Conservation (phyloP, 2,329 filamentous ascomycete species). For the Nigrospora sphaerica region DNA sequence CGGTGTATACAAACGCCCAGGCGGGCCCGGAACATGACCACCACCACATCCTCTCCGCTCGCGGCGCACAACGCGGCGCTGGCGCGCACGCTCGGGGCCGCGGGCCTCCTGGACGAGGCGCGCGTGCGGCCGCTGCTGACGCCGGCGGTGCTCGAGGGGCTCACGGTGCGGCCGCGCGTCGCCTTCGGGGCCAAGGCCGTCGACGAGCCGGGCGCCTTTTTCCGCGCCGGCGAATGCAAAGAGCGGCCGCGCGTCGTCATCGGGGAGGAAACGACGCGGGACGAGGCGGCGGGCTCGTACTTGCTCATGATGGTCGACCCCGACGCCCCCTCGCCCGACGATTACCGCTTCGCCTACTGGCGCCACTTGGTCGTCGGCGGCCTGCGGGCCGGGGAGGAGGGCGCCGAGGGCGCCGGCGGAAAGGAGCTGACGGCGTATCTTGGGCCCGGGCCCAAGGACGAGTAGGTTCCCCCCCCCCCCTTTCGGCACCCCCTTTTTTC, state of each 20-base stretch:
- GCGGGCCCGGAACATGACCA: too few relatives aligned
- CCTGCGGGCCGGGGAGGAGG: conserved; percentile 21
- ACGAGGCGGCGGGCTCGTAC: conserved; percentile 31
- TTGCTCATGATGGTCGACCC: conserved; percentile 44
- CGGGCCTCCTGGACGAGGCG: too few relatives aligned
- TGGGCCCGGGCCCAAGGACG: conserved; percentile 37
- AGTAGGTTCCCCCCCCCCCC: conserved; percentile 22
- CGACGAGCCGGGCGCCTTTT: conserved; percentile 29
- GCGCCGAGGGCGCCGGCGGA: conserved; percentile 17
- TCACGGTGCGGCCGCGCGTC: conserved; percentile 30
- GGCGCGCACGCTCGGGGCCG: too few relatives aligned
- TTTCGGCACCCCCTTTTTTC: too few relatives aligned
- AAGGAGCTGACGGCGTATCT: conserved; percentile 32
- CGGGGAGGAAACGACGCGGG: too few relatives aligned
- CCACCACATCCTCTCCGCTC: too few relatives aligned
- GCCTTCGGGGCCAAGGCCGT: conserved; percentile 25
- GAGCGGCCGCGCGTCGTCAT: conserved; percentile 17
- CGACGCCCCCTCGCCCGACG: conserved; percentile 46
- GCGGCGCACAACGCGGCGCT: too few relatives aligned
- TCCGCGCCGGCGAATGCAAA: conserved; percentile 28
- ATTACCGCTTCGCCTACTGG: conserved; percentile 49
- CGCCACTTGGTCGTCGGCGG: conserved; percentile 44
- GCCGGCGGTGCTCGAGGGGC: conserved; percentile 5
- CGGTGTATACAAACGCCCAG: too few relatives aligned
- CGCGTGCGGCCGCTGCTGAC: too few relatives aligned